phyloP scores from a whole-genome alignment of 129 eudicot genomes.

The Deinandra increscens region DNA sequence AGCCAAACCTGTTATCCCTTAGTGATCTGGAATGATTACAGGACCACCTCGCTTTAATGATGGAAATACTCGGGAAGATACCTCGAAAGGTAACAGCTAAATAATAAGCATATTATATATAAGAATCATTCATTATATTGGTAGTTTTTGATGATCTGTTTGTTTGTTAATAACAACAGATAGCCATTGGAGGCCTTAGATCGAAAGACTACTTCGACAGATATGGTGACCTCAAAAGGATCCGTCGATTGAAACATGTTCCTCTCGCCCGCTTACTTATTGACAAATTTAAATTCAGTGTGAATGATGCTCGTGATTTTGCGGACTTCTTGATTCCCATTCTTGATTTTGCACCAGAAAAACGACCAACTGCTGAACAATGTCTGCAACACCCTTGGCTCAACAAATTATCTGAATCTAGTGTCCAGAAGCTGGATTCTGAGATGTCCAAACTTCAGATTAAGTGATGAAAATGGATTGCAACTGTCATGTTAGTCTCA shows the following conservation, averaged over 20 bases:
- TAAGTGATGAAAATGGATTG: conserved; percentile 13
- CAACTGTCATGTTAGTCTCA: not conserved
- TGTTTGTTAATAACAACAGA: conserved; percentile 38
- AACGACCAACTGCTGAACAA: conserved; percentile 86
- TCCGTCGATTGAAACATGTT: conserved; percentile 73
- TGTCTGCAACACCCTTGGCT: conserved; percentile 94
- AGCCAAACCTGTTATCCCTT: not conserved
- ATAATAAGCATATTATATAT: not conserved
- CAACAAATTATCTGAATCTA: conserved; percentile 39
- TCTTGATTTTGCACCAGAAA: conserved; percentile 86
- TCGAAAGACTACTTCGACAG: conserved; percentile 96
- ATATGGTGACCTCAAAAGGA: conserved; percentile 93
- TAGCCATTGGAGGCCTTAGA: conserved; percentile 61
- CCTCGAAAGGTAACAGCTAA: conserved; percentile 81
- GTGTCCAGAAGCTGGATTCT: conserved; percentile 38
- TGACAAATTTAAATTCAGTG: conserved; percentile 64
- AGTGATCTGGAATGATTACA: conserved; percentile 31
- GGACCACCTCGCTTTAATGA: conserved; percentile 99
- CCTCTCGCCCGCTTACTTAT: conserved; percentile 63
- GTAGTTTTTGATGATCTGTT: not conserved
- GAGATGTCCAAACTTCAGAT: conserved; percentile 43
- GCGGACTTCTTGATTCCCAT: conserved; percentile 69
- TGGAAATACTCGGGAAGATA: conserved; percentile 96
- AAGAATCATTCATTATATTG: not conserved
- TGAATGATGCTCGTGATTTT: conserved; percentile 70